Percentiles rank a stretch among this genome's conserved stretches.
Evolutionary conservation across 176 grass and related monocot species (phyloP).

Genomic region (Phragmites australis): DNA sequence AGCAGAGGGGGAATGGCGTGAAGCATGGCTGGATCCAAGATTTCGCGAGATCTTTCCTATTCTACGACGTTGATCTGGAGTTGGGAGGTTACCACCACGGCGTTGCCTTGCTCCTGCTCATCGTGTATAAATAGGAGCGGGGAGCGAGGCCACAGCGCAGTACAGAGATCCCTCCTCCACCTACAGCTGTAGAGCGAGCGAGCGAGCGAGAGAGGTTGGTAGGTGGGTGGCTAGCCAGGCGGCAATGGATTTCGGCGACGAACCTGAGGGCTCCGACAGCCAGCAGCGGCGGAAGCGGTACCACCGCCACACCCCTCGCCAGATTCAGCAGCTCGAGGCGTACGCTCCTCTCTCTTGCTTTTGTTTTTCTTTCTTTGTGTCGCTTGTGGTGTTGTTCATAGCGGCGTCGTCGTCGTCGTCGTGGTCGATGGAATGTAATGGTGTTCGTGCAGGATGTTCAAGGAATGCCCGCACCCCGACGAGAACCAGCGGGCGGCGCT

Average conservation of each 20-base stretch:
- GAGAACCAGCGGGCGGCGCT: constrained; percentile 92
- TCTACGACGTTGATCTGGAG: background rate
- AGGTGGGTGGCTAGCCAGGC: background rate
- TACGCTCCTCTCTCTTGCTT: constrained; percentile 30
- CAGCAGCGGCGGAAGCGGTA: constrained; percentile 79
- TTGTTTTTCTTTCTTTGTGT: background rate
- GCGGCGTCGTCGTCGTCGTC: background rate
- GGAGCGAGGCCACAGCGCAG: background rate
- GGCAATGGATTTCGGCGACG: constrained; percentile 87
- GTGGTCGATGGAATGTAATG: background rate
- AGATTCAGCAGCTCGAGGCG: constrained; percentile 98
- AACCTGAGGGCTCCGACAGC: constrained; percentile 64
- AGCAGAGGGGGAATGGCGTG: constrained; percentile 1
- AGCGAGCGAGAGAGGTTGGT: background rate
- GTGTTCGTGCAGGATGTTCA: constrained; percentile 72
- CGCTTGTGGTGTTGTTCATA: background rate
- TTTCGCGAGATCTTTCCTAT: background rate
- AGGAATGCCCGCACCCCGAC: constrained; percentile 94
- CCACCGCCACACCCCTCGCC: constrained; percentile 94
- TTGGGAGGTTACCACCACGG: background rate
- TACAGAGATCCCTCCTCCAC: constrained; percentile 20
- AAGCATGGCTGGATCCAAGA: background rate
- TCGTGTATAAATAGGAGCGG: constrained; percentile 20
- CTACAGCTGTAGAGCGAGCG: background rate
- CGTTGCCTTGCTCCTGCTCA: background rate